Evolutionary conservation across 352 stramenopile species (phyloP).

Genomic region (Globisporangium nodosum): DNA sequence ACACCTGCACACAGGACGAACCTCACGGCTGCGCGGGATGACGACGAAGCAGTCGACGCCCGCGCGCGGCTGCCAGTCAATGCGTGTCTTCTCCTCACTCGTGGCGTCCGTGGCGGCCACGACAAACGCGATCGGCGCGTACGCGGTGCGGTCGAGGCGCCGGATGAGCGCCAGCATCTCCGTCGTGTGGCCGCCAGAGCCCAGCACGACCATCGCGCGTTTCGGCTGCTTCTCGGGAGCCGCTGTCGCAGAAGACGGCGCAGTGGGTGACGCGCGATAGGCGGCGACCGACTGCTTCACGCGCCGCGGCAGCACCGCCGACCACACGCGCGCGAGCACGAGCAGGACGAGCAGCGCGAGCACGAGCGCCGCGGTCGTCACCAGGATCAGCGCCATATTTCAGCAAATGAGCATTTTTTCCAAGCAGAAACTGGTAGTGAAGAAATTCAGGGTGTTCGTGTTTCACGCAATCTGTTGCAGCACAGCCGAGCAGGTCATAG

Average conservation of each 20-base stretch:
- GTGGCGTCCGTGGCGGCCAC: constrained; percentile 91
- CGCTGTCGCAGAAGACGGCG: not conserved
- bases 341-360: constrained; percentile 7
- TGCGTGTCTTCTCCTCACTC: constrained; percentile 63
- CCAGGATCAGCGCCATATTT: constrained; percentile 2
- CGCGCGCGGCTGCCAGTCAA: constrained; percentile 50
- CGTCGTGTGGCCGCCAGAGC: constrained; percentile 90
- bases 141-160: constrained; percentile 65
- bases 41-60: constrained; percentile 47
- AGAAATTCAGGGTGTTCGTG: not conserved
- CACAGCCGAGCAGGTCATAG: not conserved
- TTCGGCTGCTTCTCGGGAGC: constrained; percentile 16
- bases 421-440: not conserved
- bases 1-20: constrained; percentile 7
- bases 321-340: constrained; percentile 10
- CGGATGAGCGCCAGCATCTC: constrained; percentile 94
- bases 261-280: constrained; percentile 5
- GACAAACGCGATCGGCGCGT: constrained; percentile 87
- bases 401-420: too few species aligned
- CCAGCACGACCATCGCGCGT: constrained; percentile 77
- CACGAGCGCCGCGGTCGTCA: constrained; percentile 4
- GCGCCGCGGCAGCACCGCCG: constrained; percentile 6
- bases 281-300: constrained; percentile 7
- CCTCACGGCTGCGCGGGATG: constrained; percentile 91
- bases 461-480: not conserved